phyloP scores from a whole-genome alignment of 345 rosid genomes.

The Raphanus sativus region DNA sequence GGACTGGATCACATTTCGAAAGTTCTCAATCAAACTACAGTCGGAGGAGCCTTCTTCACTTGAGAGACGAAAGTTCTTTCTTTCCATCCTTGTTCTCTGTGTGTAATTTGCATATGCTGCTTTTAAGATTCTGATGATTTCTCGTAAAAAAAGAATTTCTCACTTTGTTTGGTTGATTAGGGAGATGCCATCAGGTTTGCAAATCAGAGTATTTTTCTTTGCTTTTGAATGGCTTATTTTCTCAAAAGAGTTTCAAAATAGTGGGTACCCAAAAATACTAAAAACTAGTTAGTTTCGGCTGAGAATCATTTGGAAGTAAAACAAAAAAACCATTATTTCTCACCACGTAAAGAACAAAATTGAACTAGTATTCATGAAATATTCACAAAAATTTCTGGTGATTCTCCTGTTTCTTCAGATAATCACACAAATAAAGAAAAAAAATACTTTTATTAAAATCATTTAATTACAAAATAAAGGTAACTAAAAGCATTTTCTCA shows the following conservation, averaged over 20 bases:
- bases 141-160: too few species aligned
- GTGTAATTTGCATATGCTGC: conserved; percentile 4
- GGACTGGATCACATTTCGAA: conserved; percentile 78
- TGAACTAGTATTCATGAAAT: background rate
- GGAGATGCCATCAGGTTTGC: conserved; percentile 20
- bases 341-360: background rate
- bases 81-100: conserved; percentile 4
- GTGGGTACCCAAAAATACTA: too few species aligned
- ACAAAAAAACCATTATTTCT: too few species aligned
- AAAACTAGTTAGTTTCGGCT: conserved; percentile 10
- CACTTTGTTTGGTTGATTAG: conserved; percentile 27
- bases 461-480: too few species aligned
- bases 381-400: too few species aligned
- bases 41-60: conserved; percentile 52
- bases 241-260: too few species aligned
- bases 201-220: conserved; percentile 10
- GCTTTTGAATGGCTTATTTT: background rate
- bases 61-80: conserved; percentile 17
- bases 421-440: background rate
- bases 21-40: conserved; percentile 74
- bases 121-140: background rate
- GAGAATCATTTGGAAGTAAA: conserved; percentile 3
- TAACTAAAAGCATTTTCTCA: too few species aligned
- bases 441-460: too few species aligned
- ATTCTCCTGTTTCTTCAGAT: conserved; percentile 3